Percentiles rank a stretch among this genome's conserved stretches.
These are phyloP conservation scores for Trichophyton schoenleinii DNA, from an alignment of 2,329 filamentous ascomycete genomes.

Conservation along the genomic window DNA sequence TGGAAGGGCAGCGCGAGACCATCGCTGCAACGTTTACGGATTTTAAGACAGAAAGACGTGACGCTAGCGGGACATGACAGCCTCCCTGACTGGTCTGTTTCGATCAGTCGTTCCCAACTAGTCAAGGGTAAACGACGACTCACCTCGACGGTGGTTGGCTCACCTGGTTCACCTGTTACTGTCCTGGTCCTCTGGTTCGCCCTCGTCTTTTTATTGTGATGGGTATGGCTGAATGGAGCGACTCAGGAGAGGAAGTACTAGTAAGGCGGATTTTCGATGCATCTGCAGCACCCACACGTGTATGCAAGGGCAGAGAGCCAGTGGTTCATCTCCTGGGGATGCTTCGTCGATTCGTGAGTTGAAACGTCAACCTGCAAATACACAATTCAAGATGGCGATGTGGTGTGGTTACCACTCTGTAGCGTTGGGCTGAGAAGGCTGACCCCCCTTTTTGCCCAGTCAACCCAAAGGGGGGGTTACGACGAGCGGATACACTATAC, in stretches of 20 bases:
- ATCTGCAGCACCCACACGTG: slow-evolving; percentile 1
- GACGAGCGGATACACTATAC: too few relatives aligned
- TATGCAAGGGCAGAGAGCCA: slow-evolving; percentile 3
- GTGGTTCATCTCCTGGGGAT: neutral
- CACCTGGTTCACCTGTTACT: too few relatives aligned
- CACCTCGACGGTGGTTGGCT: neutral
- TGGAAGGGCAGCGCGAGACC: neutral
- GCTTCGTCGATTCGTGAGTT: neutral
- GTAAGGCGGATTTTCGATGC: slow-evolving; percentile 2
- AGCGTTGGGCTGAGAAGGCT: too few relatives aligned
- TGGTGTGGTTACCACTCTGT: neutral
- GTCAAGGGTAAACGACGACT: neutral
- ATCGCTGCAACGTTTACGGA: neutral
- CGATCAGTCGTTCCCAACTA: neutral
- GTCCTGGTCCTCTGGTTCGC: neutral
- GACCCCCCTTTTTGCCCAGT: too few relatives aligned
- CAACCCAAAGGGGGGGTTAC: too few relatives aligned
- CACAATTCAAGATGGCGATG: neutral
- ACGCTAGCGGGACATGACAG: neutral
- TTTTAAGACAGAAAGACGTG: too few relatives aligned
- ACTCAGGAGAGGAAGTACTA: neutral
- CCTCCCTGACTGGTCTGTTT: neutral
- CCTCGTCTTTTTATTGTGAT: neutral
- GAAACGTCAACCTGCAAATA: neutral
- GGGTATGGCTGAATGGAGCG: neutral